These are phyloP conservation scores for Pestalotiopsis sp. DNA, from an alignment of 2,329 filamentous ascomycete genomes.

Conservation along the genomic window DNA sequence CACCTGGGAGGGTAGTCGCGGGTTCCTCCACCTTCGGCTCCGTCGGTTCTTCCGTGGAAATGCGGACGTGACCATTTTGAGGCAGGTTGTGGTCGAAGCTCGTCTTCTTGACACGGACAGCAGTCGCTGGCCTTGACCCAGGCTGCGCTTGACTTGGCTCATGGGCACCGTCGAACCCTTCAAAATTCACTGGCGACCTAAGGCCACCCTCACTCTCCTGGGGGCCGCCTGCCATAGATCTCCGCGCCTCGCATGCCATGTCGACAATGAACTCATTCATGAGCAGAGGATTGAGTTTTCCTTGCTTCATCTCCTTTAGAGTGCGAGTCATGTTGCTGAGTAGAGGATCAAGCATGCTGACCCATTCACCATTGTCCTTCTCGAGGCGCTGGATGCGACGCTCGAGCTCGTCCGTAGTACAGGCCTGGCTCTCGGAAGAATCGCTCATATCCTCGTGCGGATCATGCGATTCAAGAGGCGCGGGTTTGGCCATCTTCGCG, in stretches of 20 bases:
- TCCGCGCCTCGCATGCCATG: slow-evolving; percentile 10
- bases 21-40: not conserved
- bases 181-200: not conserved
- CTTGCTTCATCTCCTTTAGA: slow-evolving; percentile 19
- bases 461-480: not conserved
- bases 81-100: not conserved
- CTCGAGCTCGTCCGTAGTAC: slow-evolving; percentile 18
- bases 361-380: slow-evolving; percentile 20
- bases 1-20: not conserved
- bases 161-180: slow-evolving; percentile 13
- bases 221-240: not conserved
- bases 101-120: slow-evolving; percentile 5
- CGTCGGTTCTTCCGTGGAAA: not conserved
- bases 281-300: slow-evolving; percentile 6
- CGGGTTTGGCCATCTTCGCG: slow-evolving; percentile 12
- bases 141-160: not conserved
- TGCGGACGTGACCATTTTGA: not conserved
- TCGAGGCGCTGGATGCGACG: slow-evolving; percentile 18
- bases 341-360: slow-evolving; percentile 17
- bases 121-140: not conserved
- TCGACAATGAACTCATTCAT: slow-evolving; percentile 15
- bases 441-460: not conserved
- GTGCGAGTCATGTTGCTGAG: slow-evolving; percentile 23
- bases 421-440: not conserved
- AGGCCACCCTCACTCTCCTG: not conserved